Evolutionary conservation across 768 basidiomycete genomes (phyloP).

Genomic region (Trametes villosa): DNA sequence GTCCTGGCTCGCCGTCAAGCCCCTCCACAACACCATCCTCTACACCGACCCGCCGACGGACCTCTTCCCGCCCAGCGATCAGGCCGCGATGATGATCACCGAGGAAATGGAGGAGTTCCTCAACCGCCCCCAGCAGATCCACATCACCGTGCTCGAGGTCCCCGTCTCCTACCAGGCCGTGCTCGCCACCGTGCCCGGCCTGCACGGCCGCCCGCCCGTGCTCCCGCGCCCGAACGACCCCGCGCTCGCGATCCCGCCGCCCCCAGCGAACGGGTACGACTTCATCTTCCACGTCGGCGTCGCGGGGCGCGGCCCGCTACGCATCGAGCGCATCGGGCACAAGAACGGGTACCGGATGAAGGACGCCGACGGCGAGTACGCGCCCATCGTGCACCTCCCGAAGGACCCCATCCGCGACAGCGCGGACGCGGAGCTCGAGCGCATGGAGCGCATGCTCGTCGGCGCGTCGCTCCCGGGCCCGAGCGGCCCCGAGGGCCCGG

Average conservation of each 20-base stretch:
- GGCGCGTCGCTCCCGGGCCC: constrained; percentile 30
- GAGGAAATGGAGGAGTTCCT: constrained; percentile 27
- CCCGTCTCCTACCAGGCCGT: constrained; percentile 65
- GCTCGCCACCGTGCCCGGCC: constrained; percentile 54
- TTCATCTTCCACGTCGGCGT: constrained; percentile 75
- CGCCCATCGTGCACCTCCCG: constrained; percentile 44
- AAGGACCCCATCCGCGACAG: constrained; percentile 46
- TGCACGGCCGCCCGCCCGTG: constrained; percentile 63
- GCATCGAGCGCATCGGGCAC: constrained; percentile 66
- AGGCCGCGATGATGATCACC: constrained; percentile 26
- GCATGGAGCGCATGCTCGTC: constrained; percentile 39
- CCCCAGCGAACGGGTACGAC: constrained; percentile 58
- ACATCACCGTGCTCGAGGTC: constrained; percentile 61
- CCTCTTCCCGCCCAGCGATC: constrained; percentile 30
- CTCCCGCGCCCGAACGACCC: constrained; percentile 46
- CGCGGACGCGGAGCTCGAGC: constrained; percentile 44
- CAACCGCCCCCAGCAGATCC: constrained; percentile 44
- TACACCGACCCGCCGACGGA: constrained; percentile 36
- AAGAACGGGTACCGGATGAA: constrained; percentile 73
- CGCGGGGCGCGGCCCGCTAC: constrained; percentile 62
- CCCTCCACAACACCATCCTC: constrained; percentile 61
- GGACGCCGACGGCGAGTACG: constrained; percentile 61
- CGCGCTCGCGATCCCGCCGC: constrained; percentile 44
- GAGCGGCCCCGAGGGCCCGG: constrained; percentile 15
- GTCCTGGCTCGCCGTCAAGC: constrained; percentile 71